A percentile compares a stretch with the other conserved stretches of the same genome.
These are phyloP conservation scores for Kodamaea sagamina DNA, from an alignment of 805 yeast species.

Conservation along the genomic window DNA sequence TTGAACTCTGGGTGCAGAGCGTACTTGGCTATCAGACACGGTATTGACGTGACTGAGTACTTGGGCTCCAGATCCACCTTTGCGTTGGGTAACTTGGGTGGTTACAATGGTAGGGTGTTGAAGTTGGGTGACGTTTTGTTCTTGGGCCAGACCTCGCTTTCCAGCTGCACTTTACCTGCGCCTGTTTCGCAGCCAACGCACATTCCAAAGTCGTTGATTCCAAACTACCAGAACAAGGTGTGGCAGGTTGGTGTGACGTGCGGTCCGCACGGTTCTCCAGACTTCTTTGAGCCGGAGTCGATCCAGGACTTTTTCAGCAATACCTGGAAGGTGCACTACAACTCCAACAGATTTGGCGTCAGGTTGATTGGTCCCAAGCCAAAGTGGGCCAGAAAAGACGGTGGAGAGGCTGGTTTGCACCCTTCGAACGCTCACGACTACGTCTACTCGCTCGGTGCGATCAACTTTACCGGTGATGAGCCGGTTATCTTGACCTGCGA, in stretches of 20 bases:
- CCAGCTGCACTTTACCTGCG: constrained; percentile 68
- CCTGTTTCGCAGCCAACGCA: constrained; percentile 66
- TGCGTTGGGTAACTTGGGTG: constrained; percentile 92
- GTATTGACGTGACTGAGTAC: constrained; percentile 91
- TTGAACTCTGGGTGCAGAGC: constrained; percentile 82
- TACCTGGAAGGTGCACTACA: constrained; percentile 94
- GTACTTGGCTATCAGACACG: constrained; percentile 87
- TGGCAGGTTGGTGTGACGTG: constrained; percentile 94
- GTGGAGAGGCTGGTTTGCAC: constrained; percentile 97
- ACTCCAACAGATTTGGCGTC: constrained; percentile 95
- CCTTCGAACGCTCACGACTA: constrained; percentile 99
- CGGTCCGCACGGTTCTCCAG: constrained; percentile 98
- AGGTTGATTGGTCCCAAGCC: constrained; percentile 95
- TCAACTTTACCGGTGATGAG: constrained; percentile 98
- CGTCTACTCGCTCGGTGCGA: constrained; percentile 94
- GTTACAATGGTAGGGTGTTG: constrained; percentile 88
- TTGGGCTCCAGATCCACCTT: constrained; percentile 96
- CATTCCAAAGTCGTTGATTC: constrained; percentile 58
- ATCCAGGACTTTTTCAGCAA: constrained; percentile 72
- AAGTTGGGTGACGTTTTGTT: constrained; percentile 91
- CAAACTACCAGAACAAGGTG: constrained; percentile 48
- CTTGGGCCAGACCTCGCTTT: constrained; percentile 73
- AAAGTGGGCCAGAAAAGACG: constrained; percentile 92
- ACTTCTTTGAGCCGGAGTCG: constrained; percentile 78
- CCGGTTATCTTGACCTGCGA: constrained; percentile 96